Conservation (phyloP, 202 grass and related monocot species). For the Musa balbisiana region DNA sequence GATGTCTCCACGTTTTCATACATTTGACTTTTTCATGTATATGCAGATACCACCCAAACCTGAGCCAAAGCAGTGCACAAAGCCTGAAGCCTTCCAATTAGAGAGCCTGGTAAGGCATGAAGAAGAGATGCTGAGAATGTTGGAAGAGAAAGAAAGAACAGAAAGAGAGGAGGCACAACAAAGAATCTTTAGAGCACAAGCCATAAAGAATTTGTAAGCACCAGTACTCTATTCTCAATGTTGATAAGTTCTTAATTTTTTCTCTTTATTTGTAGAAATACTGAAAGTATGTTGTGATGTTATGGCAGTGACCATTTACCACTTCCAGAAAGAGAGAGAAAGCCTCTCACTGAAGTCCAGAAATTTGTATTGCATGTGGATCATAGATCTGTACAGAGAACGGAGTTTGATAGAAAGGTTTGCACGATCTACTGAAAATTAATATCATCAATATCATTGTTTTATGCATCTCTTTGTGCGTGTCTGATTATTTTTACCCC, state of each 20-base stretch:
- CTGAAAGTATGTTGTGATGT: conserved; percentile 21
- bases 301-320: conserved; percentile 67
- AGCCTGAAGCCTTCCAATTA: conserved; percentile 75
- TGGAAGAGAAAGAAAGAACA: conserved; percentile 52
- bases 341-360: conserved; percentile 82
- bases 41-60: conserved; percentile 77
- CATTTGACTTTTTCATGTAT: conserved; percentile 19
- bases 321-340: conserved; percentile 66
- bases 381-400: conserved; percentile 62
- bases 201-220: conserved; percentile 68
- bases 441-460: no score
- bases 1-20: not conserved
- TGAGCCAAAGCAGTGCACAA: conserved; percentile 78
- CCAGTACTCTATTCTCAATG: conserved; percentile 10
- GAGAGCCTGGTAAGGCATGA: conserved; percentile 84
- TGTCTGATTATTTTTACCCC: no score
- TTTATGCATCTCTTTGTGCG: no score
- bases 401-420: conserved; percentile 85
- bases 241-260: conserved; percentile 5
- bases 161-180: conserved; percentile 55
- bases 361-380: conserved; percentile 63
- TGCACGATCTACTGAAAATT: not conserved
- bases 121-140: conserved; percentile 49
- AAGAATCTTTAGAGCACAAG: conserved; percentile 64
- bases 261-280: conserved; percentile 5